These are phyloP conservation scores for Xylaria cubensis DNA, from an alignment of 495 filamentous ascomycete species.

Conservation along the genomic window DNA sequence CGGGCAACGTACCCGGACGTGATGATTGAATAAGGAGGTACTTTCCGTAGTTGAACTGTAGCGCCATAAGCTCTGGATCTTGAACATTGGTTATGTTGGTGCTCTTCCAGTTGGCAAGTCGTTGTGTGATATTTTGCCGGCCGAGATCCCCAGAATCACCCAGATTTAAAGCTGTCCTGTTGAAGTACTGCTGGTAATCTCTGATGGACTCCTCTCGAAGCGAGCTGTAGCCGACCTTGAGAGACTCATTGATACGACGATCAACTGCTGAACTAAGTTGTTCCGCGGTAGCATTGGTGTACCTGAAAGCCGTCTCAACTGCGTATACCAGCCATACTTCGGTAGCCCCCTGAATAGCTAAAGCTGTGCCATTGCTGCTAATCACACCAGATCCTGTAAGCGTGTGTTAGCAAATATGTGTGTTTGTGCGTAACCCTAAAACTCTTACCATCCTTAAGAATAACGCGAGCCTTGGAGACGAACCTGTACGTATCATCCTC, in stretches of 20 bases:
- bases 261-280: not conserved
- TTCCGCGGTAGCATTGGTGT: not conserved
- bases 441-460: conserved; percentile 19
- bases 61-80: conserved; percentile 31
- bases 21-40: conserved; percentile 57
- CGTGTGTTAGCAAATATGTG: not conserved
- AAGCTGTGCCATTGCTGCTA: conserved; percentile 11
- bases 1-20: conserved; percentile 45
- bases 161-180: conserved; percentile 39
- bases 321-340: conserved; percentile 41
- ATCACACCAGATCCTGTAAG: not conserved
- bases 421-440: not conserved
- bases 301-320: conserved; percentile 36
- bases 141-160: conserved; percentile 2
- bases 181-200: conserved; percentile 53
- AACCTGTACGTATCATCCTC: conserved; percentile 10
- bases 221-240: not conserved
- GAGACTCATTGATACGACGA: not conserved
- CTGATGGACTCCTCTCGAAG: not conserved
- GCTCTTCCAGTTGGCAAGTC: conserved; percentile 31
- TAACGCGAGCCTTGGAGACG: conserved; percentile 22
- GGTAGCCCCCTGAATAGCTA: not conserved
- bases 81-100: not conserved
- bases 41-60: conserved; percentile 53
- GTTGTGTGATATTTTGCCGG: not conserved